Evolutionary conservation across 148 eudicot species (phyloP).

Genomic region (Polygonum maritimum): DNA sequence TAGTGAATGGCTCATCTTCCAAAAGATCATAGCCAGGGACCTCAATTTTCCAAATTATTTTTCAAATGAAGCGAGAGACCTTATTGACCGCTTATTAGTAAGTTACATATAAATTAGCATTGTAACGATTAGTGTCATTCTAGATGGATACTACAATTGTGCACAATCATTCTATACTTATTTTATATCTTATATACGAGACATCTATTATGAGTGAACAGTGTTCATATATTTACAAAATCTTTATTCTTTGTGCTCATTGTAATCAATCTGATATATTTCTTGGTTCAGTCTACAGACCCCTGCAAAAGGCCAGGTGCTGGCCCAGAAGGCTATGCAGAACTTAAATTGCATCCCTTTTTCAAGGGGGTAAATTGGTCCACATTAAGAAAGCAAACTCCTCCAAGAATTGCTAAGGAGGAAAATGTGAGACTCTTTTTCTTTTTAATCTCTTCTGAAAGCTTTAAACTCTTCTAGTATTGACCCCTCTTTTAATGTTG

Average conservation of each 20-base stretch:
- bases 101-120: constrained; percentile 11
- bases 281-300: constrained; percentile 57
- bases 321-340: constrained; percentile 77
- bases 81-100: constrained; percentile 84
- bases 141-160: neutral
- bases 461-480: neutral
- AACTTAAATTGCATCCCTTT: constrained; percentile 75
- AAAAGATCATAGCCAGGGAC: constrained; percentile 88
- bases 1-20: constrained; percentile 97
- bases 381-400: constrained; percentile 46
- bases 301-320: constrained; percentile 95
- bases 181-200: neutral
- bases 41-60: constrained; percentile 77
- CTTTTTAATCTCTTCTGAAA: neutral
- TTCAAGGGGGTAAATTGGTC: constrained; percentile 78
- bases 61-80: constrained; percentile 78
- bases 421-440: constrained; percentile 31
- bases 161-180: neutral
- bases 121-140: neutral
- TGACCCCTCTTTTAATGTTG: neutral
- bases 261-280: neutral
- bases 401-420: constrained; percentile 78
- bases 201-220: too few relatives aligned
- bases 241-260: neutral
- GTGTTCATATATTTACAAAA: neutral